phyloP scores from a whole-genome alignment of 495 filamentous ascomycete genomes.

The Aspergillus biplanus region DNA sequence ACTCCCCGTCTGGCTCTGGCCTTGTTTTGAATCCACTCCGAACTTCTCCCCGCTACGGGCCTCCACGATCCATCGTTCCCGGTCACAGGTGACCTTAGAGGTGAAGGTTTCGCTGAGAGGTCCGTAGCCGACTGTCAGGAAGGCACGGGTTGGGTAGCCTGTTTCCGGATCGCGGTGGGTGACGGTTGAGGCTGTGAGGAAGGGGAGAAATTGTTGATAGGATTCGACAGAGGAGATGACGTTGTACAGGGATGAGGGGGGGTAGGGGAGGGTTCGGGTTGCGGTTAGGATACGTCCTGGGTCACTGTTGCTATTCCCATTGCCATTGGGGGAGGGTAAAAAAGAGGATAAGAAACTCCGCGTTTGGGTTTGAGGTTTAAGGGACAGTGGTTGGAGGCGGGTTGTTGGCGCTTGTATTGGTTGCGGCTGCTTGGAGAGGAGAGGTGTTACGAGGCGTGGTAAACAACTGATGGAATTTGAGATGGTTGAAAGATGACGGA shows the following conservation, averaged over 20 bases:
- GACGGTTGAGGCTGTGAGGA: constrained; percentile 73
- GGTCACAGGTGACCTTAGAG: constrained; percentile 73
- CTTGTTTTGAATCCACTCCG: constrained; percentile 22
- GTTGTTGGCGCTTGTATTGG: constrained; percentile 17
- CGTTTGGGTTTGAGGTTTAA: constrained; percentile 13
- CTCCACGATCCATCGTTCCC: constrained; percentile 63
- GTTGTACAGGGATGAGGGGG: constrained; percentile 68
- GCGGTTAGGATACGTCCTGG: constrained; percentile 63
- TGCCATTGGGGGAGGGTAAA: constrained; percentile 31
- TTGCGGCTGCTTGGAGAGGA: constrained; percentile 4
- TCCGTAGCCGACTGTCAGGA: constrained; percentile 83
- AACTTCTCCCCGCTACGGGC: constrained; percentile 69
- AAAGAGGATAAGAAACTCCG: constrained; percentile 43
- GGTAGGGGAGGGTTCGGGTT: constrained; percentile 79
- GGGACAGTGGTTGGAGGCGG: constrained; percentile 4
- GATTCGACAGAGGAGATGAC: constrained; percentile 82
- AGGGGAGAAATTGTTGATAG: constrained; percentile 84
- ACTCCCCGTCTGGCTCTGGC: background rate
- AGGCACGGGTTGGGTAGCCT: constrained; percentile 71
- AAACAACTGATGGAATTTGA: background rate
- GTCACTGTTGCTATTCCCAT: constrained; percentile 31
- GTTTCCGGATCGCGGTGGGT: constrained; percentile 60
- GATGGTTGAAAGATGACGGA: background rate
- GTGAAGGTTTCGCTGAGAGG: constrained; percentile 80
- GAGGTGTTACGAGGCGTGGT: background rate